Evolutionary conservation across 2,329 filamentous ascomycete species (phyloP).

Genomic region (Raffaelea albimanens): DNA sequence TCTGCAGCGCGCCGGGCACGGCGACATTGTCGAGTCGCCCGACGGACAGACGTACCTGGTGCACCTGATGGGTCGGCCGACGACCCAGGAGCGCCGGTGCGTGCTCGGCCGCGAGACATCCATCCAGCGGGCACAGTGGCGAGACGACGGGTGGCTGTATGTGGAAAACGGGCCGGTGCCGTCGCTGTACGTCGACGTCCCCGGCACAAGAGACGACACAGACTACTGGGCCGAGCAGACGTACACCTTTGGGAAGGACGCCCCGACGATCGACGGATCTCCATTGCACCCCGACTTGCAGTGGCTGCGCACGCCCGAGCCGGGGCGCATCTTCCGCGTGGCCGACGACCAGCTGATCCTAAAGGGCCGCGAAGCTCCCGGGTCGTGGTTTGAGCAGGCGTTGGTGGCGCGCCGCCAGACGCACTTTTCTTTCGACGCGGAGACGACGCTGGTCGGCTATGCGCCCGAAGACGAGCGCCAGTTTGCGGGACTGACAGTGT

Average conservation of each 20-base stretch:
- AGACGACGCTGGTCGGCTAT: slow-evolving; percentile 68
- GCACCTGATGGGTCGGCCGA: slow-evolving; percentile 42
- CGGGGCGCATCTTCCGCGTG: slow-evolving; percentile 40
- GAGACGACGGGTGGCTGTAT: slow-evolving; percentile 51
- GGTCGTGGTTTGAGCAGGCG: slow-evolving; percentile 50
- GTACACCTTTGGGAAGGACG: slow-evolving; percentile 37
- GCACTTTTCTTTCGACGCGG: slow-evolving; percentile 75
- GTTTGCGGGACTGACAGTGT: slow-evolving; percentile 51
- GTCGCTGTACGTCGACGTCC: slow-evolving; percentile 42
- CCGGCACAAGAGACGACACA: slow-evolving; percentile 34
- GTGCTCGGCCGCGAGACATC: slow-evolving; percentile 45
- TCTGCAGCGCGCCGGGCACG: slow-evolving; percentile 42
- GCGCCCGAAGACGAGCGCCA: slow-evolving; percentile 47
- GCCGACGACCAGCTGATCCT: slow-evolving; percentile 29
- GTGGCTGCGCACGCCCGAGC: slow-evolving; percentile 46
- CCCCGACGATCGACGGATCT: slow-evolving; percentile 30
- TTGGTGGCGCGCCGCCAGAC: slow-evolving; percentile 45
- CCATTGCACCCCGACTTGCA: slow-evolving; percentile 43
- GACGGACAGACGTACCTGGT: slow-evolving; percentile 33
- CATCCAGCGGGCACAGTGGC: slow-evolving; percentile 52
- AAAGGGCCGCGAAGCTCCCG: slow-evolving; percentile 40
- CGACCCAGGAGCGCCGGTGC: slow-evolving; percentile 39
- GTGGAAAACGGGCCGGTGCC: slow-evolving; percentile 49
- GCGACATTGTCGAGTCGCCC: slow-evolving; percentile 40
- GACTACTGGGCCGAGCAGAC: slow-evolving; percentile 38